Evolutionary conservation across 164 flowering plant genomes (phyloP).

Genomic region (grape (Vitis vinifera)): ASM3070453v1 NC_081818.1:27145001-27145500

Average conservation of each 20-base stretch:
- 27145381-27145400: constrained; percentile 33
- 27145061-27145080: constrained; percentile 53
- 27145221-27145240: constrained; percentile 50
- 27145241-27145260: constrained; percentile 45
- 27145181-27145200: constrained; percentile 42
- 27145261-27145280: constrained; percentile 46
- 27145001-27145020: constrained; percentile 51
- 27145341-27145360: constrained; percentile 26
- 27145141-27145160: constrained; percentile 39
- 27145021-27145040: constrained; percentile 54
- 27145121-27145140: constrained; percentile 56
- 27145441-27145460: constrained; percentile 60
- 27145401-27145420: constrained; percentile 41
- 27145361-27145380: constrained; percentile 51
- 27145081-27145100: constrained; percentile 33
- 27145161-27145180: constrained; percentile 41
- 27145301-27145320: constrained; percentile 44
- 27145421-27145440: constrained; percentile 69
- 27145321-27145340: constrained; percentile 63
- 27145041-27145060: constrained; percentile 20
- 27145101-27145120: constrained; percentile 30
- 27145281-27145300: constrained; percentile 36
- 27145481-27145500: constrained; percentile 41
- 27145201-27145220: constrained; percentile 66
- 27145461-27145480: constrained; percentile 42